Percentiles rank a stretch among this genome's conserved stretches.
Conservation (phyloP, 192 early-diverging fungal species). For the Backusella westeae region DNA sequence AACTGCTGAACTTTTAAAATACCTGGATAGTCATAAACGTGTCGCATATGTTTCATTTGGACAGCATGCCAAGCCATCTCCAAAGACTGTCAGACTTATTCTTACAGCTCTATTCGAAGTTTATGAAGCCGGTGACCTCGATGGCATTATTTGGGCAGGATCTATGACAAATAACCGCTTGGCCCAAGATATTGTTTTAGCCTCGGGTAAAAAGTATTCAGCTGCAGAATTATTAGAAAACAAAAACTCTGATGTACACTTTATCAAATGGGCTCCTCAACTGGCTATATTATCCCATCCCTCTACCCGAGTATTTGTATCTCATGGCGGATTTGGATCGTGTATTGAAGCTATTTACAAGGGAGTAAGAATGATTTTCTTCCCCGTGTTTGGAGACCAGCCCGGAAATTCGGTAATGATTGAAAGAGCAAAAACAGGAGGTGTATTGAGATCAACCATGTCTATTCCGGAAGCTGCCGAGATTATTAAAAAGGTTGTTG, state of each 20-base stretch:
- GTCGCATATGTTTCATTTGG: slow-evolving; percentile 35
- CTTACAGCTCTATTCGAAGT: slow-evolving; percentile 17
- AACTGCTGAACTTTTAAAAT: not conserved
- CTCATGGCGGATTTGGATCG: slow-evolving; percentile 29
- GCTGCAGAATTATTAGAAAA: not conserved
- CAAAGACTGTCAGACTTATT: slow-evolving; percentile 7
- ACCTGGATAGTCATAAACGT: slow-evolving; percentile 19
- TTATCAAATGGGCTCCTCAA: slow-evolving; percentile 28
- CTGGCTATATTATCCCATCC: slow-evolving; percentile 28
- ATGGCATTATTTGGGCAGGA: slow-evolving; percentile 37
- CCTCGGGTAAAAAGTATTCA: not conserved
- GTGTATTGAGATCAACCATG: slow-evolving; percentile 1
- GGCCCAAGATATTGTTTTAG: not conserved
- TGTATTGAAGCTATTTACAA: slow-evolving; percentile 29
- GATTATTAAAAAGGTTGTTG: not conserved
- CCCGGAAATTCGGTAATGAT: not conserved
- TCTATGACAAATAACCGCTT: not conserved
- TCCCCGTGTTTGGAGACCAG: slow-evolving; percentile 29
- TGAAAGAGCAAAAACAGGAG: slow-evolving; percentile 2
- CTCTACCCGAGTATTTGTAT: slow-evolving; percentile 26
- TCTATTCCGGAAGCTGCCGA: not conserved
- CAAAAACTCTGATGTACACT: slow-evolving; percentile 3
- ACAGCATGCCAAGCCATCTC: not conserved
- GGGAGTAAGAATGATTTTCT: slow-evolving; percentile 23
- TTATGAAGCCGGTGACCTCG: slow-evolving; percentile 16